Base-by-base conservation (phyloP, 441 rosid species). In the Arabidopsis hybrid region DNA sequence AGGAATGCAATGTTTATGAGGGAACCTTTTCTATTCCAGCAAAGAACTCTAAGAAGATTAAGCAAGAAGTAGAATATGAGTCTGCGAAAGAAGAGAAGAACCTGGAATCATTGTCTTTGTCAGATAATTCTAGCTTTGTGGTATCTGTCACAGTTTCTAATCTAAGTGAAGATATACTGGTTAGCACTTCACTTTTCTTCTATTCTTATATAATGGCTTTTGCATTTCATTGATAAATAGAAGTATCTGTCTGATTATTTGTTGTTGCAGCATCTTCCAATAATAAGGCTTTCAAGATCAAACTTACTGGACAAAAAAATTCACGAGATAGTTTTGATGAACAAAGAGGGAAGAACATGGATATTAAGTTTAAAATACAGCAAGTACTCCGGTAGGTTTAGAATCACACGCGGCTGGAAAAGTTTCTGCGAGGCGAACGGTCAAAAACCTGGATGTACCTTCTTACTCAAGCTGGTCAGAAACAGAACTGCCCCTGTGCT, bases 371-470 rank as follows among this genome's bases (percentile, higher is more conserved):
- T 60, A 7, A 17, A 6, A 3, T 12, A 6, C 35, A 1, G 3
- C 1, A 61, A 42, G 26, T 61, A 14, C 3, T 8, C 3, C 9
- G 21, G 12, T 6, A n/a, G 1, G 7, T 61, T 3, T 61, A 7
- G 4, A 12, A 61, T 42, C 7, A 3, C 51, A 26, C 3, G 1
- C 2, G 66, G 66, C 7, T 42, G 66, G 38, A 61, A 8, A 42
- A 42, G 38, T 21, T 61, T 61, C 21, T 42, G 66, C 6, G 38
- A 42, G 18, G 51, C 16, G 4, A 61, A 42, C 29, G 66, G 66
- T 42, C 26, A 21, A 26, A 61, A 42, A 21, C 38, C 50, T 6
- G 66, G 51, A 42, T 26, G 18, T 26, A 6, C 13, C 18, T 13
- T 61, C 7, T 1, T 3, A 43, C 43, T 61, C 36, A 8, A 61